phyloP scores from a whole-genome alignment of 805 yeast species.

The Pichia heedii region DNA sequence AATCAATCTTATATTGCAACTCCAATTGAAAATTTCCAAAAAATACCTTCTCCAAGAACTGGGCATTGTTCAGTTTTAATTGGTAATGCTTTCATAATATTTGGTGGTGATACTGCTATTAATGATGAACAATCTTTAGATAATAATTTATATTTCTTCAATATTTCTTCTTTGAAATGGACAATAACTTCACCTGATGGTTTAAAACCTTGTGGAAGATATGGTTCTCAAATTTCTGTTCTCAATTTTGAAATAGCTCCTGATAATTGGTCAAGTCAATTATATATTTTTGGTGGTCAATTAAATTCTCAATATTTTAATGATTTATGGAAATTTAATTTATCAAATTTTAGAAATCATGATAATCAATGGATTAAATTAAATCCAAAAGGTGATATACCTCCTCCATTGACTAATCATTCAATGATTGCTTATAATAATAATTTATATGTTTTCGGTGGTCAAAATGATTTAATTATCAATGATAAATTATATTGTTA shows the following conservation, averaged over 20 bases:
- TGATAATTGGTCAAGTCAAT: conserved; percentile 34
- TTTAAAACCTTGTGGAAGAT: conserved; percentile 79
- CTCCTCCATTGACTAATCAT: conserved; percentile 88
- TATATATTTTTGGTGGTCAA: conserved; percentile 93
- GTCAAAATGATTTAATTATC: conserved; percentile 60
- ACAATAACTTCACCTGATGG: conserved; percentile 69
- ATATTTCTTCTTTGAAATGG: conserved; percentile 70
- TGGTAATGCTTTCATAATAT: conserved; percentile 90
- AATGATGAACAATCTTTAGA: conserved; percentile 67
- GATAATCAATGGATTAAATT: conserved; percentile 78
- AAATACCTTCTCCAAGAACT: conserved; percentile 90
- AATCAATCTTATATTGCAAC: conserved; percentile 32
- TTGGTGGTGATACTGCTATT: conserved; percentile 88
- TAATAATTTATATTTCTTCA: conserved; percentile 81
- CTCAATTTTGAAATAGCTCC: conserved; percentile 45
- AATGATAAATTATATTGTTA: conserved; percentile 73
- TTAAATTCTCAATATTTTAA: conserved; percentile 70
- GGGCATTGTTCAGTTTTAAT: conserved; percentile 90
- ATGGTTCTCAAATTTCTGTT: conserved; percentile 86
- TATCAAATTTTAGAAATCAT: conserved; percentile 76
- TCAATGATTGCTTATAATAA: conserved; percentile 75
- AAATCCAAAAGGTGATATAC: conserved; percentile 36
- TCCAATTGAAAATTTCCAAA: conserved; percentile 61
- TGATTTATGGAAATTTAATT: conserved; percentile 80
- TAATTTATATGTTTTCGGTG: conserved; percentile 84